A percentile compares a stretch with the other conserved stretches of the same genome.
Evolutionary conservation across 345 rosid genomes (phyloP).

Genomic region (Camelina laxa): DNA sequence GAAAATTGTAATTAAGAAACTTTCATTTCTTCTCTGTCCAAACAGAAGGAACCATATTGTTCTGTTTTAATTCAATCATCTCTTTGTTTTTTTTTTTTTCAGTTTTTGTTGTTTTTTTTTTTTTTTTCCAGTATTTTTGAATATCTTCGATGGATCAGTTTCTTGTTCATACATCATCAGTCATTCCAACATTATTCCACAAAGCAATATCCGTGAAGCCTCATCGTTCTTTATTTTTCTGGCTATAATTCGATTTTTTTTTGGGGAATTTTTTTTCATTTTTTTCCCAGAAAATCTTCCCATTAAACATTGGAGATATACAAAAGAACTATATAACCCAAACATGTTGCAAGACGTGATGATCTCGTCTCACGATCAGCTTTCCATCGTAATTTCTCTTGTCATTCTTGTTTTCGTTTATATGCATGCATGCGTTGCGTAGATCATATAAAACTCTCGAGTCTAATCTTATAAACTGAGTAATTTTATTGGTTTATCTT

Average conservation of each 20-base stretch:
- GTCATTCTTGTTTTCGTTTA: background rate
- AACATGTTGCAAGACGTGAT: slow-evolving; percentile 37
- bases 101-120: slow-evolving; percentile 12
- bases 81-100: slow-evolving; percentile 11
- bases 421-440: background rate
- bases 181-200: slow-evolving; percentile 22
- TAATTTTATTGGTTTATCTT: background rate
- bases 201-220: slow-evolving; percentile 30
- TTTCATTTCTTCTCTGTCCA: slow-evolving; percentile 34
- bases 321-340: slow-evolving; percentile 3
- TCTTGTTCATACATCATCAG: slow-evolving; percentile 24
- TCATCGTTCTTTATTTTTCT: background rate
- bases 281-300: slow-evolving; percentile 20
- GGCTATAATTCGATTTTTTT: background rate
- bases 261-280: slow-evolving; percentile 14
- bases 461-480: background rate
- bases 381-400: slow-evolving; percentile 39
- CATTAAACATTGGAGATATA: slow-evolving; percentile 20
- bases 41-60: slow-evolving; percentile 35
- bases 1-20: slow-evolving; percentile 9
- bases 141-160: slow-evolving; percentile 35
- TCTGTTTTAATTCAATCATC: slow-evolving; percentile 11
- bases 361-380: slow-evolving; percentile 39
- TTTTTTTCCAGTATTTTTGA: slow-evolving; percentile 15
- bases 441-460: background rate